phyloP scores from a whole-genome alignment of 352 stramenopile genomes.

The Bremia lactucae region DNA sequence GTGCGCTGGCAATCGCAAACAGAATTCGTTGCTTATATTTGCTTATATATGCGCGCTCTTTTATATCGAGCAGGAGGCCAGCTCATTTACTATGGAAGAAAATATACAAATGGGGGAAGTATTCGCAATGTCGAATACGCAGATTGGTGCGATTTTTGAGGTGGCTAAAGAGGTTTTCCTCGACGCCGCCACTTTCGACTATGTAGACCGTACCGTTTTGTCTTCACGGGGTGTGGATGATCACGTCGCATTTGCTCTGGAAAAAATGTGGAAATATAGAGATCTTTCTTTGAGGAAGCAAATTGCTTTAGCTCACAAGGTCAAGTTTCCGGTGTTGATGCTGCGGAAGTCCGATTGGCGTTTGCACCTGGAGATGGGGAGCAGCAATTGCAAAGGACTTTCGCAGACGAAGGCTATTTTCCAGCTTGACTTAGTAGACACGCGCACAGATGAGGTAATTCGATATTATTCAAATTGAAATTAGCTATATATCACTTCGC shows the following conservation, averaged over 20 bases:
- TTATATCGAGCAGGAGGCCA: slow-evolving; percentile 1
- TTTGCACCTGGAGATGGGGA: slow-evolving; percentile 45
- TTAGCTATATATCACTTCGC: background rate
- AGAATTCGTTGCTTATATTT: background rate
- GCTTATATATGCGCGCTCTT: background rate
- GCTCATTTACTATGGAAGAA: slow-evolving; percentile 38
- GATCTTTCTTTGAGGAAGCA: slow-evolving; percentile 9
- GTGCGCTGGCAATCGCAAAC: slow-evolving; percentile 11
- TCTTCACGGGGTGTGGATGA: slow-evolving; percentile 10
- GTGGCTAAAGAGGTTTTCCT: slow-evolving; percentile 23
- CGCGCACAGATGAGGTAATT: slow-evolving; percentile 8
- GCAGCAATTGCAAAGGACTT: slow-evolving; percentile 24
- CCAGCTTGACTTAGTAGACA: slow-evolving; percentile 29
- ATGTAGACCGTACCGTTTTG: slow-evolving; percentile 25
- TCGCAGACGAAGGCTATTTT: slow-evolving; percentile 43
- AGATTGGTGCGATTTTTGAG: slow-evolving; percentile 32
- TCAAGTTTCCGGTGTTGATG: slow-evolving; percentile 9
- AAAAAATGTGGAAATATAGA: slow-evolving; percentile 60
- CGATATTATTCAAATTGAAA: background rate
- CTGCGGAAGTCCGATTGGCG: slow-evolving; percentile 38
- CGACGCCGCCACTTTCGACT: slow-evolving; percentile 34
- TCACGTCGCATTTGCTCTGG: slow-evolving; percentile 21
- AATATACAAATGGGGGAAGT: slow-evolving; percentile 35
- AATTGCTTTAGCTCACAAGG: slow-evolving; percentile 1
- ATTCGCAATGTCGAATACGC: slow-evolving; percentile 23